Evolutionary conservation across 306 rosid genomes (phyloP).

Genomic region (Casuarina glauca): DNA sequence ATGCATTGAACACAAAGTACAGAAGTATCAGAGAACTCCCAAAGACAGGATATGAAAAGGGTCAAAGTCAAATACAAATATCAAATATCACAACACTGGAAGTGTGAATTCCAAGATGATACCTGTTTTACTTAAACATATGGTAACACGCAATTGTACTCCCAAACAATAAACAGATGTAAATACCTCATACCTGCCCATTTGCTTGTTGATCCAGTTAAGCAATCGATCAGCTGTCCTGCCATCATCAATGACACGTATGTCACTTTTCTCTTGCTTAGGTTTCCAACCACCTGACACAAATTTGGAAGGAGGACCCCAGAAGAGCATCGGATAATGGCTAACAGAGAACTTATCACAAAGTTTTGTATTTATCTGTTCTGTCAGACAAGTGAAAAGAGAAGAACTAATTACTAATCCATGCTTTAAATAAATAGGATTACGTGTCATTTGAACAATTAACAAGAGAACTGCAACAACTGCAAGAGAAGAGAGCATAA

Average conservation of each 20-base stretch:
- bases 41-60: neutral
- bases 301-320: slow-evolving; percentile 90
- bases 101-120: slow-evolving; percentile 12
- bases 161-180: slow-evolving; percentile 23
- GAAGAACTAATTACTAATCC: slow-evolving; percentile 41
- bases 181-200: slow-evolving; percentile 70
- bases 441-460: neutral
- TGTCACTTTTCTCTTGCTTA: slow-evolving; percentile 66
- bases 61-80: neutral
- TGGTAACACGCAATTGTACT: neutral
- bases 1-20: neutral
- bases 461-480: neutral
- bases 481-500: neutral
- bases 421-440: slow-evolving; percentile 12
- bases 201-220: slow-evolving; percentile 81
- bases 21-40: neutral
- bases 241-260: slow-evolving; percentile 56
- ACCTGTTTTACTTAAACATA: slow-evolving; percentile 18
- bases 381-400: slow-evolving; percentile 69
- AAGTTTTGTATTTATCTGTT: slow-evolving; percentile 90
- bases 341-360: slow-evolving; percentile 89
- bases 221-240: slow-evolving; percentile 83
- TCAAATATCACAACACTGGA: slow-evolving; percentile 5
- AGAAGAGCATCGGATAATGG: slow-evolving; percentile 94
- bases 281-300: slow-evolving; percentile 76